Percentiles rank a stretch among this genome's conserved stretches.
Evolutionary conservation across 2,329 filamentous ascomycete genomes (phyloP).

Genomic region (Nothopassalora personata): DNA sequence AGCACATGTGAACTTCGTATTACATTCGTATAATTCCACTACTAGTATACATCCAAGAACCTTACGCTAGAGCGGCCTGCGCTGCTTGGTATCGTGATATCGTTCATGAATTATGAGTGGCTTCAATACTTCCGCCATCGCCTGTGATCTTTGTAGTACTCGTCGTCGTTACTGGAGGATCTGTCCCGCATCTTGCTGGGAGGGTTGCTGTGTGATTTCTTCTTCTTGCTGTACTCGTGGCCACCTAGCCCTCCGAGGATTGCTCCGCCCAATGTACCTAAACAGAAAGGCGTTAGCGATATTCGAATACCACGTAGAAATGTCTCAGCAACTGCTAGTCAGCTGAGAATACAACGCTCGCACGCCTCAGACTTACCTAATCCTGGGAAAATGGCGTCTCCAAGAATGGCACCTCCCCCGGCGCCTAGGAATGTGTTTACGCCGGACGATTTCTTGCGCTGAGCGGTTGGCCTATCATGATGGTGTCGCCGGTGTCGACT

Average conservation of each 20-base stretch:
- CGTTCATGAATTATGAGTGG: not conserved
- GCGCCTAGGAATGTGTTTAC: slow-evolving; percentile 41
- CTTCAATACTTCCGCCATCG: slow-evolving; percentile 19
- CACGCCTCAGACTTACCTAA: slow-evolving; percentile 12
- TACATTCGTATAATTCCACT: not conserved
- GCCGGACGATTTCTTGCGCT: slow-evolving; percentile 21
- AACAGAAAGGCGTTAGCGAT: no score
- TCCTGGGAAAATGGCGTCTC: slow-evolving; percentile 42
- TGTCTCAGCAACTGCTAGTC: no score
- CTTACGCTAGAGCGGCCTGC: slow-evolving; percentile 9
- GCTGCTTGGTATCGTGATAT: slow-evolving; percentile 5
- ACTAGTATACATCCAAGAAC: not conserved
- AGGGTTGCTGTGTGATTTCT: slow-evolving; percentile 21
- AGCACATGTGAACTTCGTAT: not conserved
- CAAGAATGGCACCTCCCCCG: slow-evolving; percentile 40
- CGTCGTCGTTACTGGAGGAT: slow-evolving; percentile 16
- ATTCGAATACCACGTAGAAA: no score
- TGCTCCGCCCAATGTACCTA: slow-evolving; percentile 35
- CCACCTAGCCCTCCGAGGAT: slow-evolving; percentile 41
- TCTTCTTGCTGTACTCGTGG: slow-evolving; percentile 36
- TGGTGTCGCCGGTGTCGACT: slow-evolving; percentile 20
- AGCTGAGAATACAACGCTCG: no score
- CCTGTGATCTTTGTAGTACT: slow-evolving; percentile 19
- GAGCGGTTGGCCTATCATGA: slow-evolving; percentile 11
- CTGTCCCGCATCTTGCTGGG: slow-evolving; percentile 9